Conservation (phyloP, 1,139 yeast genomes). For the Pichia sp. region DNA sequence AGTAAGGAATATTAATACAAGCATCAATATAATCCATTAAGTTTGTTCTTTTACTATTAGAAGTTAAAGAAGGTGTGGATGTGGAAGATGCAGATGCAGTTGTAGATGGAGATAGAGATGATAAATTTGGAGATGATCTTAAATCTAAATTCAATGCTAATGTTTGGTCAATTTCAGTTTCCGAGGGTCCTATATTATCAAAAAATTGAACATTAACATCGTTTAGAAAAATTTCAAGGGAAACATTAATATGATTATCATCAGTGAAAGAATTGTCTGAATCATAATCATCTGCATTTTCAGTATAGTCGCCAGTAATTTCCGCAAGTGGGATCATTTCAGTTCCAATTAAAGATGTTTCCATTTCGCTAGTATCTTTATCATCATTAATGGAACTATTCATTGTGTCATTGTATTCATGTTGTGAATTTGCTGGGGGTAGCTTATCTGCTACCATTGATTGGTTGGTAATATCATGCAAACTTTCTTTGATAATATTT, state of each 20-base stretch:
- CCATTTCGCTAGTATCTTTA: conserved; percentile 12
- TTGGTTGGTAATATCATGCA: too few relatives aligned
- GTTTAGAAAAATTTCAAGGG: conserved; percentile 24
- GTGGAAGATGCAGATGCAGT: conserved; percentile 5
- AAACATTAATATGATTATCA: conserved; percentile 24
- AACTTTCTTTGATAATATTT: too few relatives aligned
- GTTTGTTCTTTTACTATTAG: conserved; percentile 9
- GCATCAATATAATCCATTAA: conserved; percentile 26
- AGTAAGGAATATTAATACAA: conserved; percentile 25
- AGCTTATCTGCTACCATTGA: too few relatives aligned
- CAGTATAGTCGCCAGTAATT: conserved; percentile 17
- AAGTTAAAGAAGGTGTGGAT: conserved; percentile 5
- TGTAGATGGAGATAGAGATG: conserved; percentile 4
- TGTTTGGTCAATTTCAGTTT: conserved; percentile 18
- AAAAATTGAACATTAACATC: conserved; percentile 29
- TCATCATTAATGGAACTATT: conserved; percentile 2
- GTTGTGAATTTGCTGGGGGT: not conserved
- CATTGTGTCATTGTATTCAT: too few relatives aligned
- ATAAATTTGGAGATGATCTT: conserved; percentile 3
- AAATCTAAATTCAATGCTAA: conserved; percentile 5
- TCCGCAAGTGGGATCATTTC: conserved; percentile 29
- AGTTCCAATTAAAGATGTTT: conserved; percentile 20
- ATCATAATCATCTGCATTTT: conserved; percentile 17
- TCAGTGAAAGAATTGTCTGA: conserved; percentile 21
- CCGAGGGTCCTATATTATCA: conserved; percentile 28